phyloP scores from a whole-genome alignment of 352 stramenopile species.

The Phytopythium montanum region DNA sequence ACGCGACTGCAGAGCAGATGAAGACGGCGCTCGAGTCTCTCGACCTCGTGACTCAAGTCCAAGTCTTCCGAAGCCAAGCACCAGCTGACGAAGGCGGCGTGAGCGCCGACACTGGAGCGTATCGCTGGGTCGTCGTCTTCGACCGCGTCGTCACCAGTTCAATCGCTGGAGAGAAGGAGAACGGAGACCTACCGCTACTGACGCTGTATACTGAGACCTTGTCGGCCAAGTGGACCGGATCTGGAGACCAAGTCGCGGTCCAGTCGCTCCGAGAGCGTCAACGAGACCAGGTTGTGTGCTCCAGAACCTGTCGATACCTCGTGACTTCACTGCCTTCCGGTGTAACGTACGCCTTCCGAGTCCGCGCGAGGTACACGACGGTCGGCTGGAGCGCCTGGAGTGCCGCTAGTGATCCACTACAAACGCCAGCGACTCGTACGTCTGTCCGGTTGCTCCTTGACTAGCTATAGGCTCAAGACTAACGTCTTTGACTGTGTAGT shows the following conservation, averaged over 20 bases:
- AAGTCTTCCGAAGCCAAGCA: conserved; percentile 38
- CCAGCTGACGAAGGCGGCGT: conserved; percentile 2
- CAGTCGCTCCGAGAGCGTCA: conserved; percentile 31
- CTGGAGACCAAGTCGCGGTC: conserved; percentile 48
- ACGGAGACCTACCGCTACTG: conserved; percentile 41
- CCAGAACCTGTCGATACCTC: conserved; percentile 21
- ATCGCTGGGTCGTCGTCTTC: conserved; percentile 59
- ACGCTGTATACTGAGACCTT: conserved; percentile 50
- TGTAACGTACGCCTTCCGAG: conserved; percentile 38
- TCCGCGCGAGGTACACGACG: conserved; percentile 33
- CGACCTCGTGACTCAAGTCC: conserved; percentile 53
- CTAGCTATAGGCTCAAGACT: not conserved
- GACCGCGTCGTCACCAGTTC: conserved; percentile 17
- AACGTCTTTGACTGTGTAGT: conserved; percentile 6
- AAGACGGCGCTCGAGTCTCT: conserved; percentile 72
- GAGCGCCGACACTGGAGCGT: conserved; percentile 13
- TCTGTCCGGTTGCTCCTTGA: not conserved
- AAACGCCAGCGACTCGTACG: conserved; percentile 31
- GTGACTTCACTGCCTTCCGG: conserved; percentile 20
- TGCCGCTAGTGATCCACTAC: conserved; percentile 26
- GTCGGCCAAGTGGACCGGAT: conserved; percentile 36
- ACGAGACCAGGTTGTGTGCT: conserved; percentile 19
- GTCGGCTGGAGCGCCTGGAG: conserved; percentile 59
- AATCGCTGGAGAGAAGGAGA: conserved; percentile 9
- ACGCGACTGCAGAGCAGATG: conserved; percentile 55